These are phyloP conservation scores for Lactarius quietus DNA, from an alignment of 768 basidiomycete species.

Conservation along the genomic window DNA sequence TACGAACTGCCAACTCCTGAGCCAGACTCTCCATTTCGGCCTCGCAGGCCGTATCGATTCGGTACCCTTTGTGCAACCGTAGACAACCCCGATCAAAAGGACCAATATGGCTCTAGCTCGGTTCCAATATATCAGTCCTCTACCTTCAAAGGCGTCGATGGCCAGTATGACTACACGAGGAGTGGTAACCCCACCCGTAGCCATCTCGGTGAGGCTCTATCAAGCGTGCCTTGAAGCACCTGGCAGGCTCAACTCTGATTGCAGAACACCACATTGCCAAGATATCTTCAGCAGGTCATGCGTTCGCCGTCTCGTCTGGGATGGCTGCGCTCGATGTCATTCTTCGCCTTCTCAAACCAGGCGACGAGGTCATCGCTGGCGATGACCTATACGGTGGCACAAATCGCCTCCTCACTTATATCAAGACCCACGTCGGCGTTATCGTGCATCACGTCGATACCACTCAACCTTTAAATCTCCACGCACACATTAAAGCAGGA, in stretches of 20 bases:
- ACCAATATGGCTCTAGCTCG: conserved; percentile 91
- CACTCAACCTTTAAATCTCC: conserved; percentile 62
- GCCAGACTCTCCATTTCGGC: conserved; percentile 66
- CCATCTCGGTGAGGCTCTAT: conserved; percentile 82
- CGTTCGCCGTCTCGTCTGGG: conserved; percentile 91
- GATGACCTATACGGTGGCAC: conserved; percentile 98
- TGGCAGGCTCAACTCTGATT: neutral
- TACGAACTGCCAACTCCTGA: conserved; percentile 76
- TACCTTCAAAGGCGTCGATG: conserved; percentile 92
- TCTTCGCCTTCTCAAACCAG: conserved; percentile 88
- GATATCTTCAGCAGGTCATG: conserved; percentile 88
- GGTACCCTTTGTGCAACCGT: conserved; percentile 91
- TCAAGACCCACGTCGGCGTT: conserved; percentile 83
- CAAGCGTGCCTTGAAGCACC: too few species aligned
- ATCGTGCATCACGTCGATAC: conserved; percentile 93
- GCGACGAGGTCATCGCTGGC: conserved; percentile 93
- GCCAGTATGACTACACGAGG: conserved; percentile 89
- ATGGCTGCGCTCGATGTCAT: conserved; percentile 99
- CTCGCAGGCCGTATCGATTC: conserved; percentile 77
- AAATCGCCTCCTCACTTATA: conserved; percentile 88
- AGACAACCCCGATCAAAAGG: conserved; percentile 87
- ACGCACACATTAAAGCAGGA: conserved; percentile 59
- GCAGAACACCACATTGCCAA: conserved; percentile 96
- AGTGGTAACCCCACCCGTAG: conserved; percentile 97
- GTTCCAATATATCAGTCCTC: conserved; percentile 98